Conservation (phyloP, 805 yeast genomes). For the Candida mattraensis region DNA sequence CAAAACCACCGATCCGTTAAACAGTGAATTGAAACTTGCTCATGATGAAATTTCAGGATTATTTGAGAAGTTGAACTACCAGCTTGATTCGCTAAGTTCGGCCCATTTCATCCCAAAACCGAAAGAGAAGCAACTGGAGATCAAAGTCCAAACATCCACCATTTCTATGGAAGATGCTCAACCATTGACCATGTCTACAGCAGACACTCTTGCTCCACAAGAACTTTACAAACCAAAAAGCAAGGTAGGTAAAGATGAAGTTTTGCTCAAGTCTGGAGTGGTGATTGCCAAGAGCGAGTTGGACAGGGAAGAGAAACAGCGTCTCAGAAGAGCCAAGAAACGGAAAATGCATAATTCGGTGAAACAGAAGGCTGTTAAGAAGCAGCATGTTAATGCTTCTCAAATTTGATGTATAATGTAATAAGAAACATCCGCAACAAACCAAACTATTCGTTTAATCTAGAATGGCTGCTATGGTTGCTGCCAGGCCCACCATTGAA, state of each 20-base stretch:
- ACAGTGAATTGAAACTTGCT: constrained; percentile 65
- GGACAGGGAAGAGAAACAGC: constrained; percentile 79
- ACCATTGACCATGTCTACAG: constrained; percentile 77
- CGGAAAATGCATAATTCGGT: constrained; percentile 51
- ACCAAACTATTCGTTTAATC: constrained; percentile 15
- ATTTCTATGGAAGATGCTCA: constrained; percentile 95
- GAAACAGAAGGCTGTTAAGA: constrained; percentile 31
- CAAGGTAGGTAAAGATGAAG: constrained; percentile 52
- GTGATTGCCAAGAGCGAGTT: constrained; percentile 81
- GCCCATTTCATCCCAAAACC: constrained; percentile 95
- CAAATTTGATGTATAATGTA: constrained; percentile 1
- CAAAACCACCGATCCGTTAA: constrained; percentile 38
- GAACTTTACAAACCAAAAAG: constrained; percentile 68
- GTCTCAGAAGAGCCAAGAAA: constrained; percentile 84
- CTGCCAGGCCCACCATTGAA: constrained; percentile 51
- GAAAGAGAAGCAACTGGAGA: constrained; percentile 71
- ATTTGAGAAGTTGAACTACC: constrained; percentile 61
- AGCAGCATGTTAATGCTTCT: constrained; percentile 23
- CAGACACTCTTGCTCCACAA: constrained; percentile 87
- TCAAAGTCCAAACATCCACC: constrained; percentile 80
- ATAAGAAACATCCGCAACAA: constrained; percentile 3
- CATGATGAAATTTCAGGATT: constrained; percentile 77
- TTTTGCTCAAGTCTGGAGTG: constrained; percentile 72
- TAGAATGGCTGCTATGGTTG: constrained; percentile 57
- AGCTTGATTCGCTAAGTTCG: constrained; percentile 87